A percentile compares a stretch with the other conserved stretches of the same genome.
phyloP scores from a whole-genome alignment of 2,329 filamentous ascomycete species.

The Aspergillus pseudoviridinutans region DNA sequence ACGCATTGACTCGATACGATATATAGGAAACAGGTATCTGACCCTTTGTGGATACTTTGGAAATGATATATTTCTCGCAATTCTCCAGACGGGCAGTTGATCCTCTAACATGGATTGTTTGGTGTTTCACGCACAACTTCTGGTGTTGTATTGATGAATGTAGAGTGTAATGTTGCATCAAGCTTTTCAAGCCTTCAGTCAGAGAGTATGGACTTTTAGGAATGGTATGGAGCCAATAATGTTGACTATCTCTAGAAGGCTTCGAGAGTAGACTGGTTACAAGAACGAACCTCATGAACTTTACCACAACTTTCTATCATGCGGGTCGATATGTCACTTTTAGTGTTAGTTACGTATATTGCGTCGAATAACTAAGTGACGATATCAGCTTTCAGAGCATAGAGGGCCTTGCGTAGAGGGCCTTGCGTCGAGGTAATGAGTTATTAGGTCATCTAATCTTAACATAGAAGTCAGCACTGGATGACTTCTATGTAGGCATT shows the following conservation, averaged over 20 bases:
- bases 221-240: background rate
- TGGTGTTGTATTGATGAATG: background rate
- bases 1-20: background rate
- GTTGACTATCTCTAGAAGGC: background rate
- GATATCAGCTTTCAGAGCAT: background rate
- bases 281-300: background rate
- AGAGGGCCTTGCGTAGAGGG: too few species aligned
- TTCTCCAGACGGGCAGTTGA: background rate
- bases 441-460: background rate
- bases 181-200: background rate
- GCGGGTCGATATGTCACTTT: background rate
- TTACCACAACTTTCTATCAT: background rate
- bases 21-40: background rate
- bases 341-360: background rate
- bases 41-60: background rate
- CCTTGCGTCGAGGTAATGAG: background rate
- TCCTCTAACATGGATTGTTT: background rate
- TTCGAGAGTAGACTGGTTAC: background rate
- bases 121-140: background rate
- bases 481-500: too few species aligned
- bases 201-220: background rate
- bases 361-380: too few species aligned
- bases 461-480: background rate
- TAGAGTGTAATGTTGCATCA: background rate
- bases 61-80: background rate